Conservation (phyloP, 2,329 filamentous ascomycete species). For the Thelonectria blattea region DNA sequence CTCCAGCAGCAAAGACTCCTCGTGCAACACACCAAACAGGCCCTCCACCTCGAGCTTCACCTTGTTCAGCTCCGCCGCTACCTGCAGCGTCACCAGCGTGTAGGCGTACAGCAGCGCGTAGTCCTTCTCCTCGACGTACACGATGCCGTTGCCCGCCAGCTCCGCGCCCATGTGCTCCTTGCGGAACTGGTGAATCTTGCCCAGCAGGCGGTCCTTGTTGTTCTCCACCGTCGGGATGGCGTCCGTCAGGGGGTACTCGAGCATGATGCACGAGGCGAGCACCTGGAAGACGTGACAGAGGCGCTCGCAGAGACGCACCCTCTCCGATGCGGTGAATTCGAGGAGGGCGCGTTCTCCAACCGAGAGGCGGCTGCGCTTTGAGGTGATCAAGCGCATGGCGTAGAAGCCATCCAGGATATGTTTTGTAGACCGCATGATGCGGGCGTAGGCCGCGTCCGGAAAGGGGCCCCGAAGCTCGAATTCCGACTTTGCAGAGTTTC, state of each 20-base stretch:
- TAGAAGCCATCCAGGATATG: constrained; percentile 93
- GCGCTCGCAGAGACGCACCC: constrained; percentile 80
- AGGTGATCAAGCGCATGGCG: constrained; percentile 91
- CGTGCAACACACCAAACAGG: constrained; percentile 67
- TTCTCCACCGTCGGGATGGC: constrained; percentile 83
- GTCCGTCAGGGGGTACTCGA: constrained; percentile 92
- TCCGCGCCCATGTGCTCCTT: constrained; percentile 62
- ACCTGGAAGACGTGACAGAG: constrained; percentile 90
- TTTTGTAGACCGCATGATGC: constrained; percentile 79
- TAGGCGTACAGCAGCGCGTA: constrained; percentile 95
- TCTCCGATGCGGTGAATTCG: constrained; percentile 78
- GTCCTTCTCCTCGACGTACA: constrained; percentile 72
- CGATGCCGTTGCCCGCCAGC: constrained; percentile 34
- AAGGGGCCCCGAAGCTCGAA: constrained; percentile 91
- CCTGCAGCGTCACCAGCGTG: constrained; percentile 71
- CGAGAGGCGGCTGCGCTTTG: constrained; percentile 76
- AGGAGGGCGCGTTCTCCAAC: constrained; percentile 83
- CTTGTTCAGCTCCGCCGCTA: constrained; percentile 67
- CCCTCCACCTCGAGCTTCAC: constrained; percentile 67
- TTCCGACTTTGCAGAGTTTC: constrained; percentile 77
- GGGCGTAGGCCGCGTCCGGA: constrained; percentile 72
- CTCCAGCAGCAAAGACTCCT: constrained; percentile 63
- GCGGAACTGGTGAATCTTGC: constrained; percentile 87
- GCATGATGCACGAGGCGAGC: constrained; percentile 88
- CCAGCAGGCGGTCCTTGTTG: constrained; percentile 80